Evolutionary conservation across 768 basidiomycete genomes (phyloP).

Genomic region (Auriscalpium vulgare): DNA sequence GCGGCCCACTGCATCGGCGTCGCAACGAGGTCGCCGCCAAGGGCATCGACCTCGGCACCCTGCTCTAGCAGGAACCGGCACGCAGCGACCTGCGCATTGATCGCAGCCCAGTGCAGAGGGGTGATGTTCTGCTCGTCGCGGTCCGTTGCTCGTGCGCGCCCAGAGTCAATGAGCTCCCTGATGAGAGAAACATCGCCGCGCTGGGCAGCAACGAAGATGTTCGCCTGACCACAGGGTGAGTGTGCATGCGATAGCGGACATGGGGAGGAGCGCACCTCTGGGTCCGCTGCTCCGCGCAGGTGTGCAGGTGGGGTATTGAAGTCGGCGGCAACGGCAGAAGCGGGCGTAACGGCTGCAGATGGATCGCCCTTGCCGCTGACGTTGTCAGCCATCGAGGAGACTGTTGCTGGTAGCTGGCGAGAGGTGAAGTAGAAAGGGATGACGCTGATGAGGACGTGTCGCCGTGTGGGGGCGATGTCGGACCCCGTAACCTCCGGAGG

Average conservation of each 20-base stretch:
- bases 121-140: constrained; percentile 89
- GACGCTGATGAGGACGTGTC: too few relatives aligned
- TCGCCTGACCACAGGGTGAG: constrained; percentile 30
- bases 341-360: constrained; percentile 35
- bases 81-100: constrained; percentile 88
- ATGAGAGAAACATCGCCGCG: constrained; percentile 70
- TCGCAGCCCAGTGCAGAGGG: constrained; percentile 96
- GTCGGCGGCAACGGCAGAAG: constrained; percentile 35
- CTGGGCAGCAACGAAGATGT: constrained; percentile 81
- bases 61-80: constrained; percentile 85
- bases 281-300: background rate
- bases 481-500: too few relatives aligned
- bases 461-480: too few relatives aligned
- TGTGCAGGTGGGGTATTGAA: constrained; percentile 23
- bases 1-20: constrained; percentile 99
- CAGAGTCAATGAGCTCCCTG: constrained; percentile 60
- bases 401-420: too few relatives aligned
- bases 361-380: constrained; percentile 43
- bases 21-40: constrained; percentile 89
- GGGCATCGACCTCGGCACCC: constrained; percentile 90
- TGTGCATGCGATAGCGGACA: background rate
- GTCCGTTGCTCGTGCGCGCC: constrained; percentile 63
- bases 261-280: constrained; percentile 4
- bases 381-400: constrained; percentile 15
- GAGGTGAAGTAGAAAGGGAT: too few relatives aligned